Base-by-base conservation (phyloP, 805 yeast genomes). In the Teunomyces aglyptinius region DNA sequence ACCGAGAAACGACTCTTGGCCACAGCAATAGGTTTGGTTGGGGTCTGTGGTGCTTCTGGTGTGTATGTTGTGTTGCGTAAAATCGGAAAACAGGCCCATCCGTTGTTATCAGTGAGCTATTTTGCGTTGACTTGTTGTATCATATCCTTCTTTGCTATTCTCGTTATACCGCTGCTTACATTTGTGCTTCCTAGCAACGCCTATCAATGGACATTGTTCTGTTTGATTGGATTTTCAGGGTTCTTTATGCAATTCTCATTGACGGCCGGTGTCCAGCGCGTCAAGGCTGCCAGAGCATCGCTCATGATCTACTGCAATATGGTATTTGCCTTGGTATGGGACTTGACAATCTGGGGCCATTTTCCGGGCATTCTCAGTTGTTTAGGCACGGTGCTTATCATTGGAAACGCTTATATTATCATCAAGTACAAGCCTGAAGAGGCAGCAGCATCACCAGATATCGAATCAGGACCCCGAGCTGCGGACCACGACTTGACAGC, bases 211-310 rank as follows among this genome's bases (percentile, higher is more conserved):
- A 52, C 68, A 2, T 65, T 86, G 16, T 76, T 90, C 51, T 46
- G 67, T 1, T 60, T 76, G 18, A 75, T 89, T 48, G 96, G 96
- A 2, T 50, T 85, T 2, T 76, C 86, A 44, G 97, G 97, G 0
- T 91, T 90, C 64, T 66, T 82, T 49, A 86, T 85, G 83, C 97
- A 91, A 63, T 83, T 82, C 57, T 68, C 84, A 31, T 65, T 87
- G 41, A 87, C 97, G 0, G 81, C 88, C 6, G 97, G 96, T 0
- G 77, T 90, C 43, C 96, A 89, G 61, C 72, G 88, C 45, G 96
- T 87, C 51, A 70, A 72, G 44, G 95, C 96, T 0, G 82, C 89
- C 3, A 76, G 86, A 47, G 88, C 90, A 0, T 75, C 91, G 10
- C 75, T 87, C 49, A 83, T 89, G 81, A 68, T 78, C 2, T 91